Evolutionary conservation across 768 basidiomycete species (phyloP), one percentile per base, ranked within the genome.

Genomic region (Kwoniella sp.): DNA sequence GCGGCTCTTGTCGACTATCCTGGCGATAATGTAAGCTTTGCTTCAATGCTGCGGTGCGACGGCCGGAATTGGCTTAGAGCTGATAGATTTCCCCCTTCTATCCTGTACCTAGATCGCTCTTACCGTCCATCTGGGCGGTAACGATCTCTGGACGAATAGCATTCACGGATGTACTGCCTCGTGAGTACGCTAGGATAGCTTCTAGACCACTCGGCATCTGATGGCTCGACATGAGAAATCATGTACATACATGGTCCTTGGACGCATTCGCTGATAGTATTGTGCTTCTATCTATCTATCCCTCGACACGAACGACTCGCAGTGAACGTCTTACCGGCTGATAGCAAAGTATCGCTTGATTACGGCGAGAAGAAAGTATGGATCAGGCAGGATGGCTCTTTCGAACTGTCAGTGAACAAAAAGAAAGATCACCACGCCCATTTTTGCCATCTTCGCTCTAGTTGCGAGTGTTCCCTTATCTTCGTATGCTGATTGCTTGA

Each of bases 321-420:
- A 55, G 55, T 33, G 19, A 22, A 13, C 33, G 33, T 19, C 21
- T 51, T 75, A 15, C 55, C 60, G 8, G 54, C 69, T 5, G 26
- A 47, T 7, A 72, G 68, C 40, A 63, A 64, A 40, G 55, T 76
- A 26, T 49, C 58, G n/a, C 47, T 73, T 1, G 63, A 73, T 59
- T 50, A 73, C 51, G 70, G 72, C 8, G 58, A 64, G 8, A 60
- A 55, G 24, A 55, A 50, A 24, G 64, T 70, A 19, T 72, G 70
- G 36, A 65, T 79, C 36, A 59, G 64, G 22, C 55, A 62, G 47
- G 76, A 77, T 60, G 78, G 78, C 13, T 59, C 66, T 19, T 79
- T 79, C 52, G 68, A 68, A 12, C 25, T 79, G 75, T 76, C 44
- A 52, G 74, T 33, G 33, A 33, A n/a, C n/a, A n/a, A n/a, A n/a